These are phyloP conservation scores for Trametes cinnabarina DNA, from an alignment of 768 basidiomycete species.

Conservation along the genomic window DNA sequence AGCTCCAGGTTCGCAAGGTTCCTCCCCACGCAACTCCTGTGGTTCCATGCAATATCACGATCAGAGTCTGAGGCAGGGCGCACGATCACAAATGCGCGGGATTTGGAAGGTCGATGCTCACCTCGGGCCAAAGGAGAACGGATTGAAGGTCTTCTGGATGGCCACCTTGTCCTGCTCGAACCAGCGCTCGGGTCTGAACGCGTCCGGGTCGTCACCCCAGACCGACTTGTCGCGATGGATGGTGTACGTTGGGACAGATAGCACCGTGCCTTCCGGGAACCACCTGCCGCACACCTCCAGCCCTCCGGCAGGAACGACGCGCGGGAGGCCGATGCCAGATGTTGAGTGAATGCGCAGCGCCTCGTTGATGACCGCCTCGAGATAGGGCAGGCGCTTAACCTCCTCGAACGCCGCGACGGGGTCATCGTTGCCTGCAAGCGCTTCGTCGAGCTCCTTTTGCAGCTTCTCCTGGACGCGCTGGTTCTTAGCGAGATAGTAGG, in stretches of 20 bases:
- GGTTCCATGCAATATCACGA: not conserved
- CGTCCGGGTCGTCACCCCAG: constrained; percentile 80
- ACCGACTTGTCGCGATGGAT: constrained; percentile 69
- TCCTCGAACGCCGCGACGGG: constrained; percentile 59
- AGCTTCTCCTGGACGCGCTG: constrained; percentile 66
- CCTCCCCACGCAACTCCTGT: constrained; percentile 78
- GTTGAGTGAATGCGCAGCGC: constrained; percentile 83
- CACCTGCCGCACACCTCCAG: constrained; percentile 53
- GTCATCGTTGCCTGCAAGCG: constrained; percentile 60
- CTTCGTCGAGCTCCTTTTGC: constrained; percentile 69
- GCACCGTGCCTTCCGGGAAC: constrained; percentile 73
- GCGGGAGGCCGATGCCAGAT: constrained; percentile 78
- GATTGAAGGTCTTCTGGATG: constrained; percentile 77
- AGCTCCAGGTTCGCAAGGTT: constrained; percentile 82
- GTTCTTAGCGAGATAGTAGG: constrained; percentile 76
- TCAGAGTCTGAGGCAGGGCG: not conserved
- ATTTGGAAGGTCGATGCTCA: constrained; percentile 28
- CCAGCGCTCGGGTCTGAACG: constrained; percentile 83
- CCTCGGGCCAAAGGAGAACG: constrained; percentile 83
- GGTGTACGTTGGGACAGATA: constrained; percentile 80
- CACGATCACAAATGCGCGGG: not conserved
- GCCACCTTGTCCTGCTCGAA: constrained; percentile 62
- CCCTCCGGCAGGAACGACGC: constrained; percentile 73
- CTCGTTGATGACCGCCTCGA: constrained; percentile 88
- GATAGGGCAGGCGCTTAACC: constrained; percentile 72